Evolutionary conservation across 495 filamentous ascomycete species (phyloP).

Genomic region (Podospora pseudopauciseta): DNA sequence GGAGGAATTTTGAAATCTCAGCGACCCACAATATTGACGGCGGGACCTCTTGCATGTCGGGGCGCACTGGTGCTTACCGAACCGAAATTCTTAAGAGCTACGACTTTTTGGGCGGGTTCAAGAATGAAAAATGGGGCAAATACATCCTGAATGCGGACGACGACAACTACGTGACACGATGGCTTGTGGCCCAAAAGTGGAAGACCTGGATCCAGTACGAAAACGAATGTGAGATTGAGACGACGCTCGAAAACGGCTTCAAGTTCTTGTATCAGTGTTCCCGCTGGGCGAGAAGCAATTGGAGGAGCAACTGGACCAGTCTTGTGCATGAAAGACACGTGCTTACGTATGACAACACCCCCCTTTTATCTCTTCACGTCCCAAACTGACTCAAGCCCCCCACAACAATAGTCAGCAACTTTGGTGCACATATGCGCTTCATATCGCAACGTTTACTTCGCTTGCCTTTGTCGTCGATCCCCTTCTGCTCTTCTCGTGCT

Average conservation of each 20-base stretch:
- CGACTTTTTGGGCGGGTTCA: constrained; percentile 68
- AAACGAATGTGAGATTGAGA: constrained; percentile 67
- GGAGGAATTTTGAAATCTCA: constrained; percentile 85
- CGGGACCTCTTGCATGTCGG: constrained; percentile 83
- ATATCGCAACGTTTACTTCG: constrained; percentile 69
- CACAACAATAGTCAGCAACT: constrained; percentile 54
- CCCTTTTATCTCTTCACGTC: background rate
- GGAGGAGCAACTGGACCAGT: constrained; percentile 75
- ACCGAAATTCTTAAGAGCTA: constrained; percentile 75
- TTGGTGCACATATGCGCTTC: constrained; percentile 74
- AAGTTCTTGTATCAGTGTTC: constrained; percentile 76
- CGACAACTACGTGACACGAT: constrained; percentile 80
- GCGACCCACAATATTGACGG: constrained; percentile 83
- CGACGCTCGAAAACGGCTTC: constrained; percentile 68
- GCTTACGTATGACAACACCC: constrained; percentile 55
- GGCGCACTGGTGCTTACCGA: constrained; percentile 78
- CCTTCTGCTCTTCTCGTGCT: constrained; percentile 55
- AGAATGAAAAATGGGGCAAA: constrained; percentile 67
- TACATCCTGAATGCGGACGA: constrained; percentile 78
- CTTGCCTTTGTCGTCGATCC: constrained; percentile 63
- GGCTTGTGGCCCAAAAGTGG: constrained; percentile 72
- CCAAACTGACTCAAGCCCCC: constrained; percentile 6
- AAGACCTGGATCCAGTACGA: constrained; percentile 76
- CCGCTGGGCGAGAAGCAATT: constrained; percentile 78
- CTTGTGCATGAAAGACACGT: constrained; percentile 67